These are phyloP conservation scores for Chrysosphaeria jannelii DNA, from an alignment of 2,329 filamentous ascomycete species.

Conservation along the genomic window DNA sequence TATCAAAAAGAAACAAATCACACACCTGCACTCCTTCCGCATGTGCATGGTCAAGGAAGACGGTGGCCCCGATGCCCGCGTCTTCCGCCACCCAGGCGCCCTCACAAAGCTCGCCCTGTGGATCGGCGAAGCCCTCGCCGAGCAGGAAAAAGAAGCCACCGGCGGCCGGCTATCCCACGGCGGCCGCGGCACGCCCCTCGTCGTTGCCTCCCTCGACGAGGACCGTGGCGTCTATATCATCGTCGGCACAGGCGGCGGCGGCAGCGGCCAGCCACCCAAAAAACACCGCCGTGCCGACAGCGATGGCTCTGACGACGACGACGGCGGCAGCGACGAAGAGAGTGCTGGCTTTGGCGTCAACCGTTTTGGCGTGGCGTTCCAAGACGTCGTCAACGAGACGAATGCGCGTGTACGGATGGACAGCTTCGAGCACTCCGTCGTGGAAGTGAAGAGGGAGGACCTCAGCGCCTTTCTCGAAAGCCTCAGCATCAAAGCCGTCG, in stretches of 20 bases:
- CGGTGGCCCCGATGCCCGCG: slow-evolving; percentile 65
- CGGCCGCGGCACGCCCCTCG: slow-evolving; percentile 51
- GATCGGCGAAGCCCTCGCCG: slow-evolving; percentile 74
- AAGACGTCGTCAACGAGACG: slow-evolving; percentile 79
- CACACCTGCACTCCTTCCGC: slow-evolving; percentile 70
- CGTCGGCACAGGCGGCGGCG: slow-evolving; percentile 72
- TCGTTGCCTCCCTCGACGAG: slow-evolving; percentile 74
- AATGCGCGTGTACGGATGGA: slow-evolving; percentile 74
- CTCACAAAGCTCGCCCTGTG: slow-evolving; percentile 81
- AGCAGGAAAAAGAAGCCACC: slow-evolving; percentile 54
- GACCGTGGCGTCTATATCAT: slow-evolving; percentile 67
- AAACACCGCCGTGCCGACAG: slow-evolving; percentile 22
- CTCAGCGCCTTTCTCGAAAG: slow-evolving; percentile 70
- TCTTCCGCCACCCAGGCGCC: slow-evolving; percentile 81
- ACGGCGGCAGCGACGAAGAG: slow-evolving; percentile 10
- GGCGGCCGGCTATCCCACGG: slow-evolving; percentile 33
- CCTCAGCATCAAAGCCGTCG: slow-evolving; percentile 71
- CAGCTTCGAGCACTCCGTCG: slow-evolving; percentile 89
- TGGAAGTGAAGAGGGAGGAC: slow-evolving; percentile 94
- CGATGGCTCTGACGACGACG: slow-evolving; percentile 13
- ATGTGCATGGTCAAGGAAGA: slow-evolving; percentile 90
- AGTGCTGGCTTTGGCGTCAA: slow-evolving; percentile 44
- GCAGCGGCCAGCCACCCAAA: slow-evolving; percentile 35
- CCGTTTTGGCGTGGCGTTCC: slow-evolving; percentile 80
- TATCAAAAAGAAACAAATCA: slow-evolving; percentile 80